Conservation (phyloP, 2,329 filamentous ascomycete species). For the Fusarium sp. region DNA sequence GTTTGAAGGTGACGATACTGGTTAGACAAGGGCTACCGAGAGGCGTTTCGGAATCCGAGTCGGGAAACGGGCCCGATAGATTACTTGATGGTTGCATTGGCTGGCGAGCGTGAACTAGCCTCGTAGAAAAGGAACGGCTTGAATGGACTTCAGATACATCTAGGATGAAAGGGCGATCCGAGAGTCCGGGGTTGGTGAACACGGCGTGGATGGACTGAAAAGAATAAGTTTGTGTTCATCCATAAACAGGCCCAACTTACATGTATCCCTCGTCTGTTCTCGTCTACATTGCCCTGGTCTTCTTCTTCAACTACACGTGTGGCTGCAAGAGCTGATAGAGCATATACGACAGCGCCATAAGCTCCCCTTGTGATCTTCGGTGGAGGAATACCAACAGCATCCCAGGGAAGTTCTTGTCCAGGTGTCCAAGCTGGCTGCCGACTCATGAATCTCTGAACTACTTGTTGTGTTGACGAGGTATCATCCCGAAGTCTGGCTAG, state of each 20-base stretch:
- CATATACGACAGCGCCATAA: slow-evolving; percentile 52
- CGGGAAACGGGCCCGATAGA: slow-evolving; percentile 49
- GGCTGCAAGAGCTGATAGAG: slow-evolving; percentile 50
- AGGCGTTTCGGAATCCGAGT: slow-evolving; percentile 50
- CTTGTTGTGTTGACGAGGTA: neutral
- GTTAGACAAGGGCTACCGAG: slow-evolving; percentile 58
- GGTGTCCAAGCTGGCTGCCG: slow-evolving; percentile 47
- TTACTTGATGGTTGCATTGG: slow-evolving; percentile 52
- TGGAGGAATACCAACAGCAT: slow-evolving; percentile 17
- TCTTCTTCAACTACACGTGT: slow-evolving; percentile 47
- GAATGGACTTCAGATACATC: slow-evolving; percentile 56
- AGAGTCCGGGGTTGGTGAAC: slow-evolving; percentile 59
- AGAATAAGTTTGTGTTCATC: neutral
- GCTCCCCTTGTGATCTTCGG: slow-evolving; percentile 39
- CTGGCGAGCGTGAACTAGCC: slow-evolving; percentile 60
- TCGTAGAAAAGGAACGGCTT: slow-evolving; percentile 59
- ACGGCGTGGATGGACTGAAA: slow-evolving; percentile 64
- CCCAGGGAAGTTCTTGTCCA: slow-evolving; percentile 46
- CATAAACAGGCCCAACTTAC: slow-evolving; percentile 41
- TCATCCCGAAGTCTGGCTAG: slow-evolving; percentile 37
- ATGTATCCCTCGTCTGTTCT: slow-evolving; percentile 48
- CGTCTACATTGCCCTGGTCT: slow-evolving; percentile 29
- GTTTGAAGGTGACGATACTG: slow-evolving; percentile 63
- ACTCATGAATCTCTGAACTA: slow-evolving; percentile 44
- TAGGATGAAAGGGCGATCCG: slow-evolving; percentile 64